A percentile compares a stretch with the other conserved stretches of the same genome.
phyloP scores from a whole-genome alignment of 2,329 filamentous ascomycete genomes.

The Trichoderma sp. region DNA sequence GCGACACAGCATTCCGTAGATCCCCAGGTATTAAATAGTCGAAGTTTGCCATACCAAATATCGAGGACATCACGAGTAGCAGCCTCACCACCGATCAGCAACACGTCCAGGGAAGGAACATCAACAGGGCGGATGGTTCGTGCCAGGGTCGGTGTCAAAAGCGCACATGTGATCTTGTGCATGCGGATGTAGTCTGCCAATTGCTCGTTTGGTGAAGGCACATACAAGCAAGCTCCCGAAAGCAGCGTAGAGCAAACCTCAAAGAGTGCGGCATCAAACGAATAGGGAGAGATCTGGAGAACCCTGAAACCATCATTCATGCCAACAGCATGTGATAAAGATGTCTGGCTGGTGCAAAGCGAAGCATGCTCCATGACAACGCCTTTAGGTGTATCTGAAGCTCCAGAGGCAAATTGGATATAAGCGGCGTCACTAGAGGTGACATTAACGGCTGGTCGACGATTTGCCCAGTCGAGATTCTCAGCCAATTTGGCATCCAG shows the following conservation, averaged over 20 bases:
- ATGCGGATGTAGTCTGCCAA: slow-evolving; percentile 7
- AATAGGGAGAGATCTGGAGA: slow-evolving; percentile 26
- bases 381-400: slow-evolving; percentile 61
- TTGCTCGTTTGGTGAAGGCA: slow-evolving; percentile 21
- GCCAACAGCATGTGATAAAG: slow-evolving; percentile 5
- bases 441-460: background rate
- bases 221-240: slow-evolving; percentile 18
- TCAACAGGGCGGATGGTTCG: slow-evolving; percentile 46
- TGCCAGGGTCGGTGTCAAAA: slow-evolving; percentile 20
- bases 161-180: background rate
- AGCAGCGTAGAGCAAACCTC: slow-evolving; percentile 16
- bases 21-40: slow-evolving; percentile 17
- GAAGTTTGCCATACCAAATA: slow-evolving; percentile 21
- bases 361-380: slow-evolving; percentile 46
- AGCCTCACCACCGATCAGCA: slow-evolving; percentile 43
- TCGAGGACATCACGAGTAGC: slow-evolving; percentile 18
- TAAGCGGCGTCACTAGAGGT: slow-evolving; percentile 39
- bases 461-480: background rate
- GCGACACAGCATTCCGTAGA: slow-evolving; percentile 21
- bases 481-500: slow-evolving; percentile 13
- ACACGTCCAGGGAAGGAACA: slow-evolving; percentile 48
- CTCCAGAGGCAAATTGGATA: slow-evolving; percentile 63
- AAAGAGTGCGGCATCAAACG: slow-evolving; percentile 9
- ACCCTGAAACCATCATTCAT: background rate
- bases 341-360: slow-evolving; percentile 18